phyloP scores from a whole-genome alignment of 805 yeast genomes.

The Kluyveromyces siamensis region DNA sequence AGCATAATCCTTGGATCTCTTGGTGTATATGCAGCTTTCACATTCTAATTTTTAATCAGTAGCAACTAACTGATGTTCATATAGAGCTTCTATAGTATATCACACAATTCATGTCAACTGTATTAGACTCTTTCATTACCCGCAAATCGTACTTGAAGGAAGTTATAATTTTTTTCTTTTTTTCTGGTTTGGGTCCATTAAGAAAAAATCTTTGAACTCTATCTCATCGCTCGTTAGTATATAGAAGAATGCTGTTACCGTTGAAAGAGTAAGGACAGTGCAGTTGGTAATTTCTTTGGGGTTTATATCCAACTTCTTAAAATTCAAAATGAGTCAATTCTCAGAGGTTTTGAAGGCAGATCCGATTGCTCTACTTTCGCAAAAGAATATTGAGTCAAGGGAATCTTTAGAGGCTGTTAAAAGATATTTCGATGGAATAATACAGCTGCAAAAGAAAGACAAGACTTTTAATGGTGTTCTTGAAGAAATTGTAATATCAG shows the following conservation, averaged over 20 bases:
- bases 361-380: slow-evolving; percentile 15
- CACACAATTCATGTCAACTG: not conserved
- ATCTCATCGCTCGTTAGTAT: not conserved
- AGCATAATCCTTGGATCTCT: slow-evolving; percentile 42
- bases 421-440: slow-evolving; percentile 21
- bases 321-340: slow-evolving; percentile 10
- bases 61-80: not conserved
- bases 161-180: not conserved
- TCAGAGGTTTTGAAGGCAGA: slow-evolving; percentile 12
- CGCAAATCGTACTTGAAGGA: not conserved
- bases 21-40: slow-evolving; percentile 52
- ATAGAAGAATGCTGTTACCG: too few relatives aligned
- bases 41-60: slow-evolving; percentile 7
- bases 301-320: too few relatives aligned
- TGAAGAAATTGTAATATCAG: slow-evolving; percentile 77
- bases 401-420: slow-evolving; percentile 19
- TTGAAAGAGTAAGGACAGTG: too few relatives aligned
- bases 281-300: too few relatives aligned
- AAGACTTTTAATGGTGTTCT: slow-evolving; percentile 41
- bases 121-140: not conserved
- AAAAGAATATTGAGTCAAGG: slow-evolving; percentile 11
- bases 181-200: not conserved
- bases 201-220: not conserved
- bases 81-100: slow-evolving; percentile 1
- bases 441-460: slow-evolving; percentile 11